phyloP scores from a whole-genome alignment of 1,139 yeast genomes.

The Hemisphaericaspora xylofermentans region DNA sequence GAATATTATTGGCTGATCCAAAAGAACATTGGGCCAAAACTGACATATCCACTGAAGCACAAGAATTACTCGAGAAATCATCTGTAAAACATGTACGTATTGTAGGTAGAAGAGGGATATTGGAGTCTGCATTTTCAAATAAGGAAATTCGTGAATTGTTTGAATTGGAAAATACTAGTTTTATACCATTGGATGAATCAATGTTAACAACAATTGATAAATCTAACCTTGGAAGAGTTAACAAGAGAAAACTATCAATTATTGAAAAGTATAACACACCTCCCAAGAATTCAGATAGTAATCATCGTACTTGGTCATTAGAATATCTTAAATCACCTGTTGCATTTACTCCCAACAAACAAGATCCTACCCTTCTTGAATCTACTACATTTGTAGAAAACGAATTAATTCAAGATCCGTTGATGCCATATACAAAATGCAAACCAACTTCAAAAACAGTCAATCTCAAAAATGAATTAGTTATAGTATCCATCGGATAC shows the following conservation, averaged over 20 bases:
- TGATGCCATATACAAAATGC: slow-evolving; percentile 36
- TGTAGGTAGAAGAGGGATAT: slow-evolving; percentile 81
- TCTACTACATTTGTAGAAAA: slow-evolving; percentile 53
- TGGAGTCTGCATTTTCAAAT: slow-evolving; percentile 86
- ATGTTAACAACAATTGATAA: slow-evolving; percentile 40
- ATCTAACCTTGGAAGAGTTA: slow-evolving; percentile 55
- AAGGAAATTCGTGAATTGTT: slow-evolving; percentile 87
- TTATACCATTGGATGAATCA: slow-evolving; percentile 51
- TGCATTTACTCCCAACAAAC: slow-evolving; percentile 40
- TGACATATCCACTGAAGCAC: slow-evolving; percentile 70
- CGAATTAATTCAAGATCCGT: slow-evolving; percentile 34
- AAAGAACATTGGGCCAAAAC: slow-evolving; percentile 60
- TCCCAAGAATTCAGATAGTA: slow-evolving; percentile 19
- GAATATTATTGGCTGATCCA: slow-evolving; percentile 66
- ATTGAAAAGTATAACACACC: slow-evolving; percentile 51
- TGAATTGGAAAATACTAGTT: slow-evolving; percentile 57
- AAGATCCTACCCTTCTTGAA: slow-evolving; percentile 35
- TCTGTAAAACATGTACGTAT: slow-evolving; percentile 63
- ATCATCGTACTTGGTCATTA: slow-evolving; percentile 57
- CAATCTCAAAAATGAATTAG: slow-evolving; percentile 57
- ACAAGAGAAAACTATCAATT: slow-evolving; percentile 67
- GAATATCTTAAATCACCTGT: slow-evolving; percentile 70
- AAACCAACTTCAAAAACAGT: slow-evolving; percentile 40
- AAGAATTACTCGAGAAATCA: slow-evolving; percentile 50
- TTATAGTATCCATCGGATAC: slow-evolving; percentile 84